Base-by-base conservation (phyloP, 2,329 filamentous ascomycete species). In the Fusarium oxysporum region DNA sequence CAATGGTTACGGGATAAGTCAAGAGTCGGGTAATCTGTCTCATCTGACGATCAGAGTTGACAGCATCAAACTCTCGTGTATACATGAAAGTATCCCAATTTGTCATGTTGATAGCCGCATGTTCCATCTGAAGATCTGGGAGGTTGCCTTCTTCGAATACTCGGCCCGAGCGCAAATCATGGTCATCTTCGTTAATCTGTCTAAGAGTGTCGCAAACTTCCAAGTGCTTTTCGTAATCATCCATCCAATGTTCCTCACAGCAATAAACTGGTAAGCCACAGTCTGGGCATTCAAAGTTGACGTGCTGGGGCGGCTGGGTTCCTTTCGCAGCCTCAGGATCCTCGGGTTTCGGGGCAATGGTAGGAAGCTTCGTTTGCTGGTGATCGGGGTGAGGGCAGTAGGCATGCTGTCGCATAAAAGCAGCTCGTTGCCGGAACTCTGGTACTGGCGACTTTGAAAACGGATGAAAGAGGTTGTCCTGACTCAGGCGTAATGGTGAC, bases 21-120 rank as follows among this genome's bases (percentile, higher is more conserved):
- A 99, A 85, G 75, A 99, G 87, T 73, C 95, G 90, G 4, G 96
- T 99, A 32, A 95, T 95, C 82, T 99, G 97, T 68, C 96, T 89
- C 91, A 99, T 93, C 78, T 91, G 92, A 65, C 96, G 90, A 80
- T 97, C 95, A 70, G 95, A 91, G 81, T 99, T 95, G 79, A 99
- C 91, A 9, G 97, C 97, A 74, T 92, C 89, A 78, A 96, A 98
- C 77, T 97, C 92, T 78, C 96, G 89, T 6, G 95, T 97, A 81
- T 97, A 99, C 79, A 99, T 86, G 77, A 97, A 94, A 0, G 96
- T 98, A 82, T 99, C 96, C 96, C 96, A 99, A 82, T 97, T 99
- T 47, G 93, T 97, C 93, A 99, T 95, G 83, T 99, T 99, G 74
- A 98, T 90, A 74, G 96, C 88, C 38, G 95, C 93, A 81, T 98